Conservation (phyloP, 208 protist species). For the Trypanosoma cruzi region DNA sequence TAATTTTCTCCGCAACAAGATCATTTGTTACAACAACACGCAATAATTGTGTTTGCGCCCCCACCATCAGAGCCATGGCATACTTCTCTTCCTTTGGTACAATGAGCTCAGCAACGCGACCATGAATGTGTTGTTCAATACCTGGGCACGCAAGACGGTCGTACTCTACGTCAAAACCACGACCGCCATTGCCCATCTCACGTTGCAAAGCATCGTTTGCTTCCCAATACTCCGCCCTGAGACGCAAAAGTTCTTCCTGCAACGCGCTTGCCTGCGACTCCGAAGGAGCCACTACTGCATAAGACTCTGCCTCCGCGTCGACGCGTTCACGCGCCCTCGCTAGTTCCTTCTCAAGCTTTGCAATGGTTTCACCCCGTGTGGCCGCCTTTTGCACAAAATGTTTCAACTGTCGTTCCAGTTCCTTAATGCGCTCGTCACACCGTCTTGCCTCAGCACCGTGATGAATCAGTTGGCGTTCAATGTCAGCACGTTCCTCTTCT, state of each 20-base stretch:
- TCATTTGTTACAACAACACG: conserved; percentile 96
- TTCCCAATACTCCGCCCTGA: conserved; percentile 56
- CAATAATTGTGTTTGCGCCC: conserved; percentile 92
- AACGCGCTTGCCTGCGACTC: conserved; percentile 32
- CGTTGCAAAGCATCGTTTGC: conserved; percentile 70
- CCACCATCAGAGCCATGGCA: conserved; percentile 93
- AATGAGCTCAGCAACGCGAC: conserved; percentile 96
- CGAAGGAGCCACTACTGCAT: conserved; percentile 22
- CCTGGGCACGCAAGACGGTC: conserved; percentile 48
- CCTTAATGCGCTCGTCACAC: conserved; percentile 42
- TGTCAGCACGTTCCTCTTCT: conserved; percentile 67
- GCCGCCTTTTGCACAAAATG: conserved; percentile 40
- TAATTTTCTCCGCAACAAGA: conserved; percentile 91
- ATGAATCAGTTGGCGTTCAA: conserved; percentile 70
- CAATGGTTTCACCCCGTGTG: conserved; percentile 34
- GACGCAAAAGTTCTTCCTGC: conserved; percentile 39
- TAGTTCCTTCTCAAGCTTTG: conserved; percentile 36
- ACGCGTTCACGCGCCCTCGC: conserved; percentile 35
- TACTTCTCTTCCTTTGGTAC: conserved; percentile 65
- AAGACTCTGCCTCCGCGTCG: conserved; percentile 30
- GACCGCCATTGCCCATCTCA: conserved; percentile 37
- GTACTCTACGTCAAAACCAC: conserved; percentile 75
- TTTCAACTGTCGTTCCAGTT: conserved; percentile 56
- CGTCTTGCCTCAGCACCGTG: conserved; percentile 45
- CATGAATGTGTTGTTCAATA: conserved; percentile 72